phyloP scores from a whole-genome alignment of 2,329 filamentous ascomycete genomes.

The Raffaelea deltoideospora region DNA sequence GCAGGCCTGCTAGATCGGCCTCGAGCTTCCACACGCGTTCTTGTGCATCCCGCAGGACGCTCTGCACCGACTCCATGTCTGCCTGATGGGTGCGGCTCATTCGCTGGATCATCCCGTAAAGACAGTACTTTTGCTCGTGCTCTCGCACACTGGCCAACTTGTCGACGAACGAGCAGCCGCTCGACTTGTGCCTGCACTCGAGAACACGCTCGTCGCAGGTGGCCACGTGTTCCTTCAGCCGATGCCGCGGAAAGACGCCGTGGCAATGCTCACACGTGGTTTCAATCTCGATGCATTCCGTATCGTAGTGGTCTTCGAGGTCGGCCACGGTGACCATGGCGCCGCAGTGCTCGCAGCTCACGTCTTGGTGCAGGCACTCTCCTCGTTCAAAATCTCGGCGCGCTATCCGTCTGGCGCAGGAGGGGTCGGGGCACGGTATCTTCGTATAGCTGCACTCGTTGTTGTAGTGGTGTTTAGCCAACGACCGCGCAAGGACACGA shows the following conservation, averaged over 20 bases:
- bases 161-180: constrained; percentile 29
- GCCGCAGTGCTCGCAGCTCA: constrained; percentile 39
- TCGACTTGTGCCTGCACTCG: constrained; percentile 30
- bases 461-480: constrained; percentile 39
- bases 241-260: constrained; percentile 25
- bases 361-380: constrained; percentile 39
- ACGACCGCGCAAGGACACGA: constrained; percentile 33
- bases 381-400: constrained; percentile 31
- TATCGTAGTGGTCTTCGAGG: constrained; percentile 27
- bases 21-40: constrained; percentile 9
- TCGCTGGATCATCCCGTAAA: constrained; percentile 25
- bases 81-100: constrained; percentile 6
- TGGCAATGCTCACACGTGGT: constrained; percentile 34
- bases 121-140: constrained; percentile 33
- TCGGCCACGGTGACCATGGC: constrained; percentile 30
- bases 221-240: constrained; percentile 30
- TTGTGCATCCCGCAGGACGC: constrained; percentile 5
- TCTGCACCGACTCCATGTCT: constrained; percentile 8
- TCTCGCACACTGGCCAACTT: constrained; percentile 24
- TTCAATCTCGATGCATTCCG: constrained; percentile 29
- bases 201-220: constrained; percentile 27
- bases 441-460: constrained; percentile 40
- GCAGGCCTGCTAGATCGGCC: constrained; percentile 1
- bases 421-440: constrained; percentile 37
- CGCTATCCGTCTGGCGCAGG: constrained; percentile 35